A percentile compares a stretch with the other conserved stretches of the same genome.
These are phyloP conservation scores for Anastatica hierochuntica DNA, from an alignment of 345 rosid species.

Conservation along the genomic window DNA sequence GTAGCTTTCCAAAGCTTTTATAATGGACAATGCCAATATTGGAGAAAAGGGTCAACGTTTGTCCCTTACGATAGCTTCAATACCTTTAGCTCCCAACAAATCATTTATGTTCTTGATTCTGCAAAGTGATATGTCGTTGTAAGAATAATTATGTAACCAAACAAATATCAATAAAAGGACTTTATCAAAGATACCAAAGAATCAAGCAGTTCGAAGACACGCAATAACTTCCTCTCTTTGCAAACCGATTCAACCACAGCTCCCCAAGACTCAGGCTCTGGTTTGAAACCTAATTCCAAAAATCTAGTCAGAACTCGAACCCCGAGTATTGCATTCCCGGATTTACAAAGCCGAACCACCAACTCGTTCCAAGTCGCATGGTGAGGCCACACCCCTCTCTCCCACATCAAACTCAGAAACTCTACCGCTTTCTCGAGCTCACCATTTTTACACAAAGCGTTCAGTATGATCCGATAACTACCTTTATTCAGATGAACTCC, in stretches of 20 bases:
- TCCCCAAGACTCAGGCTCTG: conserved; percentile 55
- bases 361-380: conserved; percentile 72
- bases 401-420: conserved; percentile 51
- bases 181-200: conserved; percentile 28
- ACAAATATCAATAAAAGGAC: conserved; percentile 12
- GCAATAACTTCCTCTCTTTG: conserved; percentile 61
- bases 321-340: conserved; percentile 47
- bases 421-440: conserved; percentile 50
- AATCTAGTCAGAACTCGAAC: conserved; percentile 34
- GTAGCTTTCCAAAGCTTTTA: conserved; percentile 27
- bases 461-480: conserved; percentile 76
- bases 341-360: conserved; percentile 45
- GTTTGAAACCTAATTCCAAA: conserved; percentile 47
- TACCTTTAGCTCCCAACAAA: conserved; percentile 2
- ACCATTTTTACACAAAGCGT: conserved; percentile 45
- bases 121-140: conserved; percentile 13
- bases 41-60: conserved; percentile 34
- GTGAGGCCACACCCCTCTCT: conserved; percentile 58
- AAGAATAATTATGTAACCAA: conserved; percentile 2
- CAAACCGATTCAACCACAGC: conserved; percentile 43
- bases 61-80: conserved; percentile 20
- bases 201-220: conserved; percentile 48
- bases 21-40: conserved; percentile 37
- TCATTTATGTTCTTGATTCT: conserved; percentile 30
- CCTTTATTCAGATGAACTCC: conserved; percentile 63